Percentiles rank a stretch among this genome's conserved stretches.
These are phyloP conservation scores for Prunus armeniaca DNA, from an alignment of 306 rosid species.

Conservation along the genomic window DNA sequence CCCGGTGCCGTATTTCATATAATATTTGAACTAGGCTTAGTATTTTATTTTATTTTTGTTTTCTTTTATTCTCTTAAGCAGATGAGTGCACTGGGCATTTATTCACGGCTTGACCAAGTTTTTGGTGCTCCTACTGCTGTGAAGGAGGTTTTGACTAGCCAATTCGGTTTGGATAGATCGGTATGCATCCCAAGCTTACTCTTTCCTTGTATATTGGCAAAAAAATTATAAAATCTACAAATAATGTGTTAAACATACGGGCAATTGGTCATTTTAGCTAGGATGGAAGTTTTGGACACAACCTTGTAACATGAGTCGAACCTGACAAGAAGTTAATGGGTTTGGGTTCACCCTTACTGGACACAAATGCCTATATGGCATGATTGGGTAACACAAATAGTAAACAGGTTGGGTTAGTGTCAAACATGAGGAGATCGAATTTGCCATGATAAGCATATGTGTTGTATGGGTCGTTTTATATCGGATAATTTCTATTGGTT, in stretches of 20 bases:
- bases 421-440: neutral
- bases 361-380: neutral
- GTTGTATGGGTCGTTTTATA: neutral
- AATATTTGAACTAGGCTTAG: neutral
- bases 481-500: no score
- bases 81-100: constrained; percentile 72
- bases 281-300: neutral
- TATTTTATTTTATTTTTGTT: neutral
- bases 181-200: constrained; percentile 45
- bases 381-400: neutral
- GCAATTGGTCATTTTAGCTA: neutral
- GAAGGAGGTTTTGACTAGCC: constrained; percentile 73
- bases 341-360: neutral
- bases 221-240: neutral
- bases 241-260: neutral
- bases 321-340: neutral
- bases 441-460: neutral
- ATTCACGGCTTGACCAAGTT: constrained; percentile 81
- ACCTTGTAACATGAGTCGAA: neutral
- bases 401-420: neutral
- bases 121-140: constrained; percentile 92
- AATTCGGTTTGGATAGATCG: constrained; percentile 62
- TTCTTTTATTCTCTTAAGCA: constrained; percentile 29
- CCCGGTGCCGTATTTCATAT: constrained; percentile 1
- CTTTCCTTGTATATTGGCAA: neutral